Evolutionary conservation across 2,329 filamentous ascomycete species (phyloP).

Genomic region (Malbranchea zuffiana): DNA sequence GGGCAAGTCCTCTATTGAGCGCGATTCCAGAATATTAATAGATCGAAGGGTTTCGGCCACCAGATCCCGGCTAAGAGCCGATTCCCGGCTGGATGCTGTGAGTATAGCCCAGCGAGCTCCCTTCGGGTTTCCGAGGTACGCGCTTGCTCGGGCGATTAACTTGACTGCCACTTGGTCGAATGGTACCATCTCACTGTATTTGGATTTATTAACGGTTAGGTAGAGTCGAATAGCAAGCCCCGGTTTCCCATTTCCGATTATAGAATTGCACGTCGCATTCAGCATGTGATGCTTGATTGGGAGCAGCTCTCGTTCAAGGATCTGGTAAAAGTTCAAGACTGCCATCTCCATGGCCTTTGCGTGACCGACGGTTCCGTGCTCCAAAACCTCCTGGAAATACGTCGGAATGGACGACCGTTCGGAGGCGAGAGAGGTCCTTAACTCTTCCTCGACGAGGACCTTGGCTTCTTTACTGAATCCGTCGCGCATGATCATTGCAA

Average conservation of each 20-base stretch:
- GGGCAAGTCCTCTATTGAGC: neutral
- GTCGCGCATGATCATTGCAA: constrained; percentile 26
- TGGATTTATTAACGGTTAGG: constrained; percentile 28
- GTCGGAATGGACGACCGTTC: constrained; percentile 21
- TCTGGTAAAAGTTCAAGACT: constrained; percentile 30
- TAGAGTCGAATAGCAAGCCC: constrained; percentile 26
- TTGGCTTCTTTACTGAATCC: constrained; percentile 24
- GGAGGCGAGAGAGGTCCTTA: constrained; percentile 18
- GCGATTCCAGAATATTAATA: constrained; percentile 5
- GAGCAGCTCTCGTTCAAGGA: constrained; percentile 24
- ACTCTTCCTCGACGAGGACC: constrained; percentile 25
- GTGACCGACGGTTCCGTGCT: constrained; percentile 17
- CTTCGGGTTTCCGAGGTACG: constrained; percentile 20
- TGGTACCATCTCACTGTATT: constrained; percentile 22
- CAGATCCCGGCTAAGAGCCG: constrained; percentile 23
- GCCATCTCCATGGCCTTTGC: constrained; percentile 26
- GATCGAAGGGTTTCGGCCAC: constrained; percentile 26
- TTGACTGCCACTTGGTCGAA: constrained; percentile 32
- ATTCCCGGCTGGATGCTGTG: constrained; percentile 26
- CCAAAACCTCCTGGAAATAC: constrained; percentile 29
- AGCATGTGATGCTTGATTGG: constrained; percentile 30
- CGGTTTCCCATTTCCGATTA: constrained; percentile 21
- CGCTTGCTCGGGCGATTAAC: constrained; percentile 29
- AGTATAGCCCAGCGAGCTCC: constrained; percentile 34
- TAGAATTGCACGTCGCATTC: constrained; percentile 19